These are phyloP conservation scores for Purpureocillium lavendulum DNA, from an alignment of 2,329 filamentous ascomycete species.

Conservation along the genomic window DNA sequence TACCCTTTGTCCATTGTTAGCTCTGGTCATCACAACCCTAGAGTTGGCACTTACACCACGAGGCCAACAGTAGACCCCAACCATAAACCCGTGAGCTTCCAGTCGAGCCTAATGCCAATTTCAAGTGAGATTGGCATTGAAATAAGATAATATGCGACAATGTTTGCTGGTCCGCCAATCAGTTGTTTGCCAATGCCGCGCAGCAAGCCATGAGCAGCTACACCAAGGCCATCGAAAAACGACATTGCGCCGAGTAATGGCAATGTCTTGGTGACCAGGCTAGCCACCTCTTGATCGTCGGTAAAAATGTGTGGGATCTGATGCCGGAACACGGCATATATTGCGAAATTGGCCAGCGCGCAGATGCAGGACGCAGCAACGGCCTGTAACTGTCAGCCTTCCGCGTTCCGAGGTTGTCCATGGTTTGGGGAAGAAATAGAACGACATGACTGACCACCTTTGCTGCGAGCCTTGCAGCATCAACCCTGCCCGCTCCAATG, in stretches of 20 bases:
- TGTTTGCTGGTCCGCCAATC: slow-evolving; percentile 76
- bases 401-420: too few species aligned
- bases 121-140: slow-evolving; percentile 75
- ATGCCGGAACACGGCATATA: slow-evolving; percentile 58
- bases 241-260: slow-evolving; percentile 80
- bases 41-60: slow-evolving; percentile 35
- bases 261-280: slow-evolving; percentile 56
- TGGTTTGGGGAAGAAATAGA: too few species aligned
- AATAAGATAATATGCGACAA: slow-evolving; percentile 78
- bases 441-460: slow-evolving; percentile 52
- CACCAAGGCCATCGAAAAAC: slow-evolving; percentile 73
- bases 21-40: background rate
- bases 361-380: background rate
- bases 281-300: slow-evolving; percentile 55
- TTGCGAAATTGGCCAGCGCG: slow-evolving; percentile 29
- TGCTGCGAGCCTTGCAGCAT: slow-evolving; percentile 67
- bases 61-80: slow-evolving; percentile 67
- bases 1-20: background rate
- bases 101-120: slow-evolving; percentile 64
- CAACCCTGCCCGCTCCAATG: slow-evolving; percentile 72
- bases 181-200: slow-evolving; percentile 78
- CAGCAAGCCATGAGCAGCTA: slow-evolving; percentile 73
- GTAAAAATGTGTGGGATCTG: slow-evolving; percentile 70
- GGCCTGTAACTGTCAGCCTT: too few species aligned
- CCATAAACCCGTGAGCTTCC: slow-evolving; percentile 76